phyloP scores from a whole-genome alignment of 805 yeast genomes.

The Diddensiella transvaalensis region DNA sequence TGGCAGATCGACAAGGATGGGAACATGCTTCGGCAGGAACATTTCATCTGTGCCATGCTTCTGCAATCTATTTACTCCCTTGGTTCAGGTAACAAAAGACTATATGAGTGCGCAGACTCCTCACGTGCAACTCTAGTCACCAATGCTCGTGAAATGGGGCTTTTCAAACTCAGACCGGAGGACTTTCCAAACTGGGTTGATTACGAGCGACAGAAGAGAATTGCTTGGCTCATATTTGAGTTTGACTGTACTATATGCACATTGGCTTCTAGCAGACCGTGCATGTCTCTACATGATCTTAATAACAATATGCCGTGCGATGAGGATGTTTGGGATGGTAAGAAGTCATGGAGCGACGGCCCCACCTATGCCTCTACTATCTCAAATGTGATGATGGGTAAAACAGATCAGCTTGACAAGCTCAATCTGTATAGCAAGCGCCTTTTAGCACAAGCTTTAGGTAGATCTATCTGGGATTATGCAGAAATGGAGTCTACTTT shows the following conservation, averaged over 20 bases:
- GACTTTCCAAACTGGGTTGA: constrained; percentile 21
- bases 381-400: constrained; percentile 8
- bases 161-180: constrained; percentile 17
- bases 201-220: constrained; percentile 21
- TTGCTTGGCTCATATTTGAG: constrained; percentile 25
- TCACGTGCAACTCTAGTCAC: constrained; percentile 19
- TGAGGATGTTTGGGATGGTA: constrained; percentile 23
- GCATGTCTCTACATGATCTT: constrained; percentile 22
- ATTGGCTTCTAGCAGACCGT: constrained; percentile 21
- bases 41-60: constrained; percentile 20
- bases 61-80: constrained; percentile 23
- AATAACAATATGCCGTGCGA: constrained; percentile 25
- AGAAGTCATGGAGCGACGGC: constrained; percentile 13
- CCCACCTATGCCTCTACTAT: constrained; percentile 11
- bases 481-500: constrained; percentile 21
- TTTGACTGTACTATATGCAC: constrained; percentile 23
- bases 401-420: neutral
- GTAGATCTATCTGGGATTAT: constrained; percentile 24
- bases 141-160: constrained; percentile 21
- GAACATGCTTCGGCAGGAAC: constrained; percentile 18
- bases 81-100: constrained; percentile 23
- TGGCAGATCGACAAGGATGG: constrained; percentile 19
- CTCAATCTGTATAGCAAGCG: constrained; percentile 14
- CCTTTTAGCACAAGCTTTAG: constrained; percentile 23
- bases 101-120: constrained; percentile 24